A percentile compares a stretch with the other conserved stretches of the same genome.
These are phyloP conservation scores for Jaltomata sinuosa DNA, from an alignment of 257 asterid genomes.

Conservation along the genomic window DNA sequence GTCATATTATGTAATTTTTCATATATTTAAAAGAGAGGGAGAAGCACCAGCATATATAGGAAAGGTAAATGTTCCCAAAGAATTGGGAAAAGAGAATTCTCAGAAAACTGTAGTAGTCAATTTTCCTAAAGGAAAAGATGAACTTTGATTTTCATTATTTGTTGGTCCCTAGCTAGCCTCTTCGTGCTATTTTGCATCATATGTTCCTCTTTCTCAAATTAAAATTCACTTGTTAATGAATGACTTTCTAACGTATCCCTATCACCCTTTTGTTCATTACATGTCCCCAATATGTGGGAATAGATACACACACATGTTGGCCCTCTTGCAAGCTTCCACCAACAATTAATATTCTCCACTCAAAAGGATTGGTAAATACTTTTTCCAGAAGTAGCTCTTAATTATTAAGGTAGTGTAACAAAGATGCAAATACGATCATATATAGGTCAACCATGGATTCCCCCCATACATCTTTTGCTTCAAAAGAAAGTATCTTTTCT, in stretches of 20 bases:
- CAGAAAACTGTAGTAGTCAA: too few relatives aligned
- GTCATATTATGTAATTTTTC: too few relatives aligned
- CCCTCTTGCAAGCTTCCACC: neutral
- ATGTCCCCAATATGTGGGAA: neutral
- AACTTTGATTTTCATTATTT: too few relatives aligned
- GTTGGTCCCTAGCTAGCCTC: too few relatives aligned
- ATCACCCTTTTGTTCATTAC: neutral
- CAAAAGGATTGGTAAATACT: neutral
- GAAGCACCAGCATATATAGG: too few relatives aligned
- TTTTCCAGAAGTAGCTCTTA: neutral
- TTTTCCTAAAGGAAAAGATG: too few relatives aligned
- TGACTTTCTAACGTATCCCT: neutral
- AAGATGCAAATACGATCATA: neutral
- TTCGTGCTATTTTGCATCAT: too few relatives aligned
- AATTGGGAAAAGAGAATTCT: too few relatives aligned
- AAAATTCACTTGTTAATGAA: neutral
- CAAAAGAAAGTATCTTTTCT: neutral
- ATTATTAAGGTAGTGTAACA: neutral
- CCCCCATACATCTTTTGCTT: neutral
- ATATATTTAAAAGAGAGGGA: too few relatives aligned
- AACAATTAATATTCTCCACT: neutral
- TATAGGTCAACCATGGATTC: neutral
- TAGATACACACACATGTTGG: too few relatives aligned
- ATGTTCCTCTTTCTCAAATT: neutral
- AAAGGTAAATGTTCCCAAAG: too few relatives aligned